Conservation (phyloP, 176 grass and related monocot species). For the Oryza australiensis region DNA sequence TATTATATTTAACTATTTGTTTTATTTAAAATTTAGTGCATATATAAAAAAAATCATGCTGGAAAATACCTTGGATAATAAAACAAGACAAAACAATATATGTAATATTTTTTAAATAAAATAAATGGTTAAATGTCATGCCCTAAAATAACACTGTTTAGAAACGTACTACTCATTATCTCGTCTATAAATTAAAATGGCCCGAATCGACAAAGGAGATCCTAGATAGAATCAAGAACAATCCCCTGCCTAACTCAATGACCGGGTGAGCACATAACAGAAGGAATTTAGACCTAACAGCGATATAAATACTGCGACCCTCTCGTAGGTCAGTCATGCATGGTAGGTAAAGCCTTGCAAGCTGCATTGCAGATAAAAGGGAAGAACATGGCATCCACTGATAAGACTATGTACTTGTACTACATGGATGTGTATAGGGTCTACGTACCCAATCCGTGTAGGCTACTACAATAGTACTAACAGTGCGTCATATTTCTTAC, state of each 20-base stretch:
- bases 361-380: not conserved
- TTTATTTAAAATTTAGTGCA: no score
- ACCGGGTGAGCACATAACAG: not conserved
- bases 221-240: not conserved
- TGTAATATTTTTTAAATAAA: no score
- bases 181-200: not conserved
- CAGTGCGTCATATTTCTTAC: not conserved
- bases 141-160: no score
- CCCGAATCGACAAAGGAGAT: not conserved
- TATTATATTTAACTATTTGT: no score
- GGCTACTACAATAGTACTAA: not conserved
- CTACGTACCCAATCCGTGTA: not conserved
- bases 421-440: not conserved
- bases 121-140: no score
- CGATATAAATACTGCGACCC: not conserved
- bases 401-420: not conserved
- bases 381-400: constrained; percentile 21
- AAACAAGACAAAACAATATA: no score
- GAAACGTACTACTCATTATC: no score
- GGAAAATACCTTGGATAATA: no score
- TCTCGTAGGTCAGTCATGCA: not conserved
- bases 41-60: no score
- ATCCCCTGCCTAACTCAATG: not conserved
- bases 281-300: not conserved
- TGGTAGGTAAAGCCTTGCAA: not conserved